Conservation (phyloP, 2,329 filamentous ascomycete genomes). For the Pseudogymnoascus sp. region DNA sequence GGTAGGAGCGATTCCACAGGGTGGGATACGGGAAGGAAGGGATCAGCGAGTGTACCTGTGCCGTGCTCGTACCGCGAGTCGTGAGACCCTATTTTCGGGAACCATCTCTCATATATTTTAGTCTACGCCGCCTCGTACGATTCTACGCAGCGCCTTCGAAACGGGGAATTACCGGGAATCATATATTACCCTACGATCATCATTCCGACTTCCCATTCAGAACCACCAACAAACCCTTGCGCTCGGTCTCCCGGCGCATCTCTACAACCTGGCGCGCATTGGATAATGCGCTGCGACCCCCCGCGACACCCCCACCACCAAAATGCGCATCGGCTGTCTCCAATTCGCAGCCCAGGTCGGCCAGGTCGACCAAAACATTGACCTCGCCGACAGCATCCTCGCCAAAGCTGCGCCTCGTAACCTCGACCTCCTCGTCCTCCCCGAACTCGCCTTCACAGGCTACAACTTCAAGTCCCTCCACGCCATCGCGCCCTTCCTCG, state of each 20-base stretch:
- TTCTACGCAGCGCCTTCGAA: background rate
- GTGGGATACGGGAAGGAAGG: background rate
- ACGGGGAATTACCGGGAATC: background rate
- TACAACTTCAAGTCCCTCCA: conserved; percentile 63
- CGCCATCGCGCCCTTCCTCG: conserved; percentile 58
- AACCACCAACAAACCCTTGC: background rate
- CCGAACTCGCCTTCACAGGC: conserved; percentile 66
- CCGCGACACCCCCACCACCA: background rate
- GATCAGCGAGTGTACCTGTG: background rate
- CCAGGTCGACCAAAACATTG: conserved; percentile 61
- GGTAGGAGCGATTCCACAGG: background rate
- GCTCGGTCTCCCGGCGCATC: background rate
- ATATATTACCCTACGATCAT: background rate
- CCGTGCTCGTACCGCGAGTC: background rate
- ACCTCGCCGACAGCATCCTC: conserved; percentile 57
- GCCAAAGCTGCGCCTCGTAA: conserved; percentile 39
- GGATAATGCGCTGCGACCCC: background rate
- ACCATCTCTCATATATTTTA: background rate
- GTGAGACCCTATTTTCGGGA: background rate
- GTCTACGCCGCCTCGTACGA: background rate
- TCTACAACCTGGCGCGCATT: background rate
- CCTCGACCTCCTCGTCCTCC: conserved; percentile 63
- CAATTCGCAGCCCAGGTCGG: conserved; percentile 64
- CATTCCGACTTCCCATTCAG: background rate
- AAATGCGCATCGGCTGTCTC: conserved; percentile 59